Evolutionary conservation across 2,329 filamentous ascomycete genomes (phyloP), one percentile per base, ranked within the genome.

Genomic region (Aspergillus cejpii): DNA sequence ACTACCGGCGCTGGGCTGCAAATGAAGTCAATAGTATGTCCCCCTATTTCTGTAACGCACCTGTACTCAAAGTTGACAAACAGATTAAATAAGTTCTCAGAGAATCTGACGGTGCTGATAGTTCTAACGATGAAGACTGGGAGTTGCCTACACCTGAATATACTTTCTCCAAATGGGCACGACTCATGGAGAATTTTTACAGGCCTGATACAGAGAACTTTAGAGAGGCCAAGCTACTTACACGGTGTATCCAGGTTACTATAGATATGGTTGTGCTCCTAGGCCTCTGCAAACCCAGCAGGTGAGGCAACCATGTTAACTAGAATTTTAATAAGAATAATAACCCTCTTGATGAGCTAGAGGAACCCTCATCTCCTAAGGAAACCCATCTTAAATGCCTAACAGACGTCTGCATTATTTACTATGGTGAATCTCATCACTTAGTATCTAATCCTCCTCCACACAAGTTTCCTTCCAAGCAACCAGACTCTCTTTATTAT

Each of bases 111-210:
- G 83, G 90, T 43, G 80, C 78, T 23, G 76, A 89, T 43, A 74
- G 70, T 19, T 88, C 92, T 52, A 79, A 84, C 51, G 81, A 90
- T 56, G 71, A 74, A 12, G 91, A 87, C 66, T 94, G 85, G 84
- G 81, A 89, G 23, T 24, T 57, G 6, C 54, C 51, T 39, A 58
- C 31, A 26, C 55, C 44, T 1, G 28, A 52, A 2, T 58, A 62
- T 10, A 11, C 58, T 6, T 62, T 62, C 50, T 23, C 48, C 39
- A 37, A 60, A 45, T 46, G 51, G 37, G 55, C 46, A 8, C 48
- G 49, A 28, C 54, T 61, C 7, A 40, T 58, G 27, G 51, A 62
- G 23, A 58, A 57, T 37, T 62, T 59, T 45, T 60, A 62, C 26
- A 43, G 54, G 2, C 45, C 53, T 20, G 39, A 61, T 5, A 52